These are phyloP conservation scores for Candida parachauliodes DNA, from an alignment of 805 yeast species.

Conservation along the genomic window DNA sequence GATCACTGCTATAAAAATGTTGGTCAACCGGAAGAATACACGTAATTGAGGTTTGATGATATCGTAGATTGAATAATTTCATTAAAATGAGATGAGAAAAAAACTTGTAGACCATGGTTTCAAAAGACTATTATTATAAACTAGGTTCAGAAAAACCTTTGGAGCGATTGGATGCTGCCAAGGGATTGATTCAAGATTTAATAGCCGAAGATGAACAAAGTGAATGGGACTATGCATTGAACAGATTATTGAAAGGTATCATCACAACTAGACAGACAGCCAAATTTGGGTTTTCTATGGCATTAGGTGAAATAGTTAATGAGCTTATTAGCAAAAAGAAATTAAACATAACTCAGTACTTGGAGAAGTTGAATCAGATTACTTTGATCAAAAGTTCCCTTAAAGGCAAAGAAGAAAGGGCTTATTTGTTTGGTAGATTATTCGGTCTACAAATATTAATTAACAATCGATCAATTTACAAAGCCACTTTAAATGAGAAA, in stretches of 20 bases:
- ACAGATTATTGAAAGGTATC: conserved; percentile 76
- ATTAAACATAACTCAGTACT: conserved; percentile 30
- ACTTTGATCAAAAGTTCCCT: conserved; percentile 31
- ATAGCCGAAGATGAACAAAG: conserved; percentile 33
- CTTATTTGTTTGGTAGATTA: conserved; percentile 73
- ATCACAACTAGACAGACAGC: conserved; percentile 81
- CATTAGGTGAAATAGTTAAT: conserved; percentile 64
- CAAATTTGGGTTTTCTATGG: conserved; percentile 83
- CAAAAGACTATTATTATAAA: conserved; percentile 72
- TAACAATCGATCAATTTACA: conserved; percentile 36
- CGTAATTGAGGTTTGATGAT: conserved; percentile 18
- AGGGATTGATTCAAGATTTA: conserved; percentile 60
- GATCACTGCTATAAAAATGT: conserved; percentile 3
- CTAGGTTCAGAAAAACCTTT: conserved; percentile 72
- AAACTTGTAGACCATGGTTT: conserved; percentile 38
- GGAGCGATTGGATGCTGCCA: conserved; percentile 73
- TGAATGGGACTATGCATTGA: conserved; percentile 82
- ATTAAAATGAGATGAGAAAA: conserved; percentile 1
- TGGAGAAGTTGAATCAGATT: conserved; percentile 38
- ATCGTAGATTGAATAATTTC: conserved; percentile 18
- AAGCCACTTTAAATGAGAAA: conserved; percentile 14
- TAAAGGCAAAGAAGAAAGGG: conserved; percentile 83
- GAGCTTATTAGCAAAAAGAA: conserved; percentile 29
- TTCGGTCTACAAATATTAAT: conserved; percentile 80
- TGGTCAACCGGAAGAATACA: conserved; percentile 9